These are phyloP conservation scores for Botrytis sinoallii DNA, from an alignment of 2,329 filamentous ascomycete species.

Conservation along the genomic window DNA sequence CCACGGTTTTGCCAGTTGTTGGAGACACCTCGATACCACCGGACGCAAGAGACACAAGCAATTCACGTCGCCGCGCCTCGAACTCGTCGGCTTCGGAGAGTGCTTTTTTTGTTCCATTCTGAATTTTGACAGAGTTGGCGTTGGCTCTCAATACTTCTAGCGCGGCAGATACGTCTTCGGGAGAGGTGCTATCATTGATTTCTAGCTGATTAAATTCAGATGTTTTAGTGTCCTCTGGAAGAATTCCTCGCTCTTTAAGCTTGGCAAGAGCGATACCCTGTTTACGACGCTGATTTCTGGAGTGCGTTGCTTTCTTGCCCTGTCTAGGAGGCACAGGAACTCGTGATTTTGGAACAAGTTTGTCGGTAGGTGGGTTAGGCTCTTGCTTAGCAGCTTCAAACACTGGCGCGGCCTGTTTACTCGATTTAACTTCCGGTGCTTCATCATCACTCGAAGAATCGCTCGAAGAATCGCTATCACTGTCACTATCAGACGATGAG, in stretches of 20 bases:
- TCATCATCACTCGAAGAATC: conserved; percentile 40
- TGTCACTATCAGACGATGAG: conserved; percentile 22
- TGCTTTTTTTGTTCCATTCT: conserved; percentile 7
- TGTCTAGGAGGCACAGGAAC: conserved; percentile 42
- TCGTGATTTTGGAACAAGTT: not conserved
- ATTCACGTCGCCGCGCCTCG: conserved; percentile 48
- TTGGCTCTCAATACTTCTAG: conserved; percentile 27
- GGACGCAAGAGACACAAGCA: conserved; percentile 49
- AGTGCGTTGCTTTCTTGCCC: conserved; percentile 50
- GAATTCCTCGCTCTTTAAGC: conserved; percentile 51
- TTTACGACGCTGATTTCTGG: conserved; percentile 54
- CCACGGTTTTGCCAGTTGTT: not conserved
- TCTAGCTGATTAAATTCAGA: conserved; percentile 45
- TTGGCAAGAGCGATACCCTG: conserved; percentile 47
- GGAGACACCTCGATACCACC: conserved; percentile 50
- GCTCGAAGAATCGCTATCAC: conserved; percentile 31
- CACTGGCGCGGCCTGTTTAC: conserved; percentile 29
- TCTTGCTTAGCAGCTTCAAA: not conserved
- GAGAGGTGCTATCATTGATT: conserved; percentile 25
- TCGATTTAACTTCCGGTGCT: conserved; percentile 41
- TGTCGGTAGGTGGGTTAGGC: not conserved
- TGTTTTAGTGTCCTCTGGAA: conserved; percentile 50
- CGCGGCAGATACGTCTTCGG: conserved; percentile 29
- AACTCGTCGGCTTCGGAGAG: conserved; percentile 41
- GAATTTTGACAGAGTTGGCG: conserved; percentile 7